Evolutionary conservation across 2,329 filamentous ascomycete genomes (phyloP).

Genomic region (Fusarium irregulare): DNA sequence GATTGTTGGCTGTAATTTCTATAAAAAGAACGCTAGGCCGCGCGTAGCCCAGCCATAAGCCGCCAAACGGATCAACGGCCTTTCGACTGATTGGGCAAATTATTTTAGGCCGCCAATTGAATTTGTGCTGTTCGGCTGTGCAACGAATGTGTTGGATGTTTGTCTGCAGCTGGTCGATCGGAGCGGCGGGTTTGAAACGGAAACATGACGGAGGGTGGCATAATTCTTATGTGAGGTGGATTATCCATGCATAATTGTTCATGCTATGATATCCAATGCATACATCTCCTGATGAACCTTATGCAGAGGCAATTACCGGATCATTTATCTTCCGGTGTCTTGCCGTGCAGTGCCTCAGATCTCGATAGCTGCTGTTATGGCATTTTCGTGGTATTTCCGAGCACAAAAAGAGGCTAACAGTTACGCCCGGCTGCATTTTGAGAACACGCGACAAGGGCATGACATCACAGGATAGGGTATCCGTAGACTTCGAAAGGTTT

Average conservation of each 20-base stretch:
- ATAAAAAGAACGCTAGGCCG: conserved; percentile 25
- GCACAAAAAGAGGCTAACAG: neutral
- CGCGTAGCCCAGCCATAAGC: conserved; percentile 7
- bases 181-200: neutral
- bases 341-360: neutral
- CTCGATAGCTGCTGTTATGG: neutral
- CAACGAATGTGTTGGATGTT: neutral
- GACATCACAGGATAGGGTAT: neutral
- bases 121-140: neutral
- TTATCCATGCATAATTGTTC: neutral
- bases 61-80: neutral
- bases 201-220: neutral
- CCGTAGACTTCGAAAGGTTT: neutral
- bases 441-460: neutral
- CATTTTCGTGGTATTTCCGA: neutral
- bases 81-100: neutral
- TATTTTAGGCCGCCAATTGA: neutral
- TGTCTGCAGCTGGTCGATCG: neutral
- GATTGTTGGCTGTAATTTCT: conserved; percentile 11
- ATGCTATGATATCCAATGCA: neutral
- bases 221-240: neutral
- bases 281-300: neutral
- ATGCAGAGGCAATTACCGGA: neutral
- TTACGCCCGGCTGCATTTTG: neutral
- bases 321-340: neutral